A percentile compares a stretch with the other conserved stretches of the same genome.
Evolutionary conservation across 75 land plant genomes (phyloP).

Genomic region (Isoetes taiwanensis): DNA sequence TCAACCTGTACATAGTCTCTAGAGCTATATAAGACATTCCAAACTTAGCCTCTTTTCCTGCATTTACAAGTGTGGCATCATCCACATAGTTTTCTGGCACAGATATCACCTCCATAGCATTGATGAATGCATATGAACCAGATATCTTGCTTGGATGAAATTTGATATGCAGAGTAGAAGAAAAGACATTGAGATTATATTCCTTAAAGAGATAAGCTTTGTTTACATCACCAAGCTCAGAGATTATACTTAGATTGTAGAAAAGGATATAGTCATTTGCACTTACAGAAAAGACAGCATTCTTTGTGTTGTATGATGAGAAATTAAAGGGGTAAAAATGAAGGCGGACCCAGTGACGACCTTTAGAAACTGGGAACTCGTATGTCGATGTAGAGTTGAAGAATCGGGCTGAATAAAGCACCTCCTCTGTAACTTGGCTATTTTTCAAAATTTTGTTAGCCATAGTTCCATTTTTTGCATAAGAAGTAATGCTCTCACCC

Average conservation of each 20-base stretch:
- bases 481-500: too few relatives aligned
- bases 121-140: conserved; percentile 53
- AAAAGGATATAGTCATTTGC: conserved; percentile 19
- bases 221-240: conserved; percentile 6
- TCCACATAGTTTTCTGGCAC: conserved; percentile 35
- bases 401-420: too few relatives aligned
- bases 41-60: background rate
- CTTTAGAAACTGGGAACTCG: too few relatives aligned
- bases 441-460: too few relatives aligned
- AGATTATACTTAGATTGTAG: conserved; percentile 7
- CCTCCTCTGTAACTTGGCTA: too few relatives aligned
- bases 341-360: too few relatives aligned
- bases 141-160: conserved; percentile 32
- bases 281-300: conserved; percentile 38
- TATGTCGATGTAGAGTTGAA: too few relatives aligned
- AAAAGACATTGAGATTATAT: conserved; percentile 39
- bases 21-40: conserved; percentile 31
- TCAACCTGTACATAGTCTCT: conserved; percentile 67
- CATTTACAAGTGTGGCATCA: conserved; percentile 16
- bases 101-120: conserved; percentile 80
- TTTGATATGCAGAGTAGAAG: conserved; percentile 18
- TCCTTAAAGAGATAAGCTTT: conserved; percentile 42
- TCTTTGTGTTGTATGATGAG: conserved; percentile 12
- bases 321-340: conserved; percentile 47
- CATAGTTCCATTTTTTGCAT: too few relatives aligned